Evolutionary conservation across 139 green algal genomes (phyloP).

Genomic region (Chlamydomonas asymmetrica): DNA sequence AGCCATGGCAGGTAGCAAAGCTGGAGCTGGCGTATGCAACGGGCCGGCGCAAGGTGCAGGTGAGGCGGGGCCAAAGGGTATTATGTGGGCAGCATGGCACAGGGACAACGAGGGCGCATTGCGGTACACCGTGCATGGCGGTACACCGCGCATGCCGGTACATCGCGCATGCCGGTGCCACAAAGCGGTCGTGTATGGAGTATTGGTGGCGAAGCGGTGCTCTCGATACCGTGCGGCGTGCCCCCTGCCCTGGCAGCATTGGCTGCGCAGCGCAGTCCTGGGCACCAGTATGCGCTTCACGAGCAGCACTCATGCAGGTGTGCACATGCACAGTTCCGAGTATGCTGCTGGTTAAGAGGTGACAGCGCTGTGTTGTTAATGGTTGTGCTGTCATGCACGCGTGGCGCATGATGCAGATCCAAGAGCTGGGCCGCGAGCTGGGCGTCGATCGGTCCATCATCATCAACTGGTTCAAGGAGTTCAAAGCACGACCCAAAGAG

Average conservation of each 20-base stretch:
- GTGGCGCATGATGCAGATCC: conserved; percentile 11
- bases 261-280: neutral
- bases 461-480: conserved; percentile 38
- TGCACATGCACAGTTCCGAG: too few species aligned
- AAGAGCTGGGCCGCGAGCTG: conserved; percentile 31
- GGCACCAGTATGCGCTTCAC: too few species aligned
- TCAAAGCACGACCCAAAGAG: conserved; percentile 12
- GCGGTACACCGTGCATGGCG: neutral
- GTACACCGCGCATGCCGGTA: neutral
- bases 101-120: neutral
- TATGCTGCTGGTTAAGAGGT: too few species aligned
- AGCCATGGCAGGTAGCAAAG: conserved; percentile 18
- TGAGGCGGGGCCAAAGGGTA: neutral
- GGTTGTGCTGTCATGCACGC: too few species aligned
- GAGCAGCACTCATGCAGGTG: too few species aligned
- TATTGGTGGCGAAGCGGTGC: neutral
- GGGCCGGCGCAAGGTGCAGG: conserved; percentile 24
- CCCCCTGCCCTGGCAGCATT: neutral
- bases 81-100: neutral
- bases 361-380: too few species aligned
- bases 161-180: neutral
- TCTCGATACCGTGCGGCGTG: neutral
- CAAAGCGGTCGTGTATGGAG: neutral
- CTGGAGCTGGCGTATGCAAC: conserved; percentile 16
- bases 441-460: conserved; percentile 28